Conservation (phyloP, 2,329 filamentous ascomycete genomes). For the Chaetothyriales sp. region DNA sequence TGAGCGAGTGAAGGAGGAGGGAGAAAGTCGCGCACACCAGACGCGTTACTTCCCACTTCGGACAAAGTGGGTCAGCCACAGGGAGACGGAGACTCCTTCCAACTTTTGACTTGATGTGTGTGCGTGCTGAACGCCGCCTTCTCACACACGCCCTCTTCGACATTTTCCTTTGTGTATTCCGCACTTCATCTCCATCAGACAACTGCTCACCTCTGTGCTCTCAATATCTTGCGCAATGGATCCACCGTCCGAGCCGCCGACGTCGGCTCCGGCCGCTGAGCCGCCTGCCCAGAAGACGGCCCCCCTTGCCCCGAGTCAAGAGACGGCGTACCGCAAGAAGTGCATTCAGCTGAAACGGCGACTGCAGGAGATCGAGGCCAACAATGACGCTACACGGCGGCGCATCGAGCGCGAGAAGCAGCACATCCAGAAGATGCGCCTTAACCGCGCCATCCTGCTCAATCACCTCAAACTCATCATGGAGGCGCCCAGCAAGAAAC, state of each 20-base stretch:
- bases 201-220: not conserved
- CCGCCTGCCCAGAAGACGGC: constrained; percentile 17
- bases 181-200: not conserved
- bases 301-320: constrained; percentile 69
- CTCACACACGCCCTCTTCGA: too few species aligned
- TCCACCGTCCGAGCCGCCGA: constrained; percentile 11
- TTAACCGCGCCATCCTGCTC: constrained; percentile 65
- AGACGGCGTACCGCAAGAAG: constrained; percentile 91
- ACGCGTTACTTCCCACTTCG: not conserved
- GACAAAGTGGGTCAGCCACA: not conserved
- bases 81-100: not conserved
- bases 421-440: constrained; percentile 78
- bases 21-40: not conserved
- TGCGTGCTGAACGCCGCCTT: too few species aligned
- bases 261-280: constrained; percentile 14
- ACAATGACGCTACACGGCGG: constrained; percentile 70
- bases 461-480: constrained; percentile 44
- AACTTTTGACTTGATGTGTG: not conserved
- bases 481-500: constrained; percentile 53
- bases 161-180: too few species aligned
- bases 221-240: constrained; percentile 9
- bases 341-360: constrained; percentile 89
- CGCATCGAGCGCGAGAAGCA: constrained; percentile 69
- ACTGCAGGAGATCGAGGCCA: constrained; percentile 79
- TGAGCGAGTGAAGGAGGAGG: not conserved